Evolutionary conservation across 805 yeast genomes (phyloP), one percentile per base, ranked within the genome.

Genomic region (Wickerhamiella lipophila): DNA sequence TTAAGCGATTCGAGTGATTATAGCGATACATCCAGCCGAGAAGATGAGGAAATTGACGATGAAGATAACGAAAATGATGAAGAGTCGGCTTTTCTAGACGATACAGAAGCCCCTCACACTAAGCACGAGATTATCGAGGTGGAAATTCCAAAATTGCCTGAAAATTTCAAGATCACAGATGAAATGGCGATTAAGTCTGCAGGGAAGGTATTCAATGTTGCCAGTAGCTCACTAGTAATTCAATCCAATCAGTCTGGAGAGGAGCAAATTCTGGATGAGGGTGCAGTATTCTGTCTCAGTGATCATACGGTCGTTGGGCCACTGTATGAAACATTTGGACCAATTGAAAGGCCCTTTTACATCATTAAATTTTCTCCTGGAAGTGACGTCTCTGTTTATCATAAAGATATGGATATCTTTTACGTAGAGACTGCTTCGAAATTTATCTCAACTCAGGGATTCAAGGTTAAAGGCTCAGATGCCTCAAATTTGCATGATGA

Each of bases 401-500:
- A 59, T 22, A 71, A 72, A 46, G 88, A 85, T 1, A 62, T 64
- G 13, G 72, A 71, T 39, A 89, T 81, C 0, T 85, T 58, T 62
- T 85, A 82, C 56, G 89, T 88, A 5, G 92, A 83, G 1, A 81
- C 87, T 1, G 82, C 77, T 32, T 81, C 96, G 0, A 74, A 81
- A 49, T 89, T 87, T 65, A 69, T 83, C 7, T 77, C 79, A 54
- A 89, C 97, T 0, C 82, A 81, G 46, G 67, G 76, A 21, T 72
- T 88, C 49, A 83, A 78, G 56, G 67, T 72, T 19, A 88, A 81
- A 58, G 98, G 97, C 21, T 81, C 87, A 1, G 98, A 92, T 67
- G 98, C 98, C 0, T 83, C 94, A 59, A 92, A 92, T 58, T 80
- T 85, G 63, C 82, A 85, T 61, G 98, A 92, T 63, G 97, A 92